Conservation (phyloP, 495 filamentous ascomycete genomes). For the Corynascus novoguineensis region DNA sequence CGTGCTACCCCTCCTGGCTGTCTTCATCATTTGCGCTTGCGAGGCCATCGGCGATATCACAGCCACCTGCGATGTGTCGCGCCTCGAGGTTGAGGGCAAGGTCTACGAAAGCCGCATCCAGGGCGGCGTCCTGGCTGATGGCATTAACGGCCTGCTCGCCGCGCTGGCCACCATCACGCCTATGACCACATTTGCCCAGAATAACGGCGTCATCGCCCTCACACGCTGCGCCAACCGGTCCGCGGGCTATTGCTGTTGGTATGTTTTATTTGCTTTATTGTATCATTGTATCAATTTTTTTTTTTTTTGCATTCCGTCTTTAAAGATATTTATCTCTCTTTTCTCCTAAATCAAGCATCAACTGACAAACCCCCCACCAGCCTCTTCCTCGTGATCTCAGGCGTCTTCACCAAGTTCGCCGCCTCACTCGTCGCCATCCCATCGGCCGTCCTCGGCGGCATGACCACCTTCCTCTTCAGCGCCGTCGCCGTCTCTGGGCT, state of each 20-base stretch:
- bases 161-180: slow-evolving; percentile 80
- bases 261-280: too few species aligned
- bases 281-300: too few species aligned
- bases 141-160: slow-evolving; percentile 74
- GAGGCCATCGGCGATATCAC: slow-evolving; percentile 83
- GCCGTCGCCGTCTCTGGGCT: slow-evolving; percentile 82
- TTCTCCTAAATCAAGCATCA: neutral
- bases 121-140: slow-evolving; percentile 80
- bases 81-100: slow-evolving; percentile 71
- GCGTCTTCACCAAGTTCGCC: slow-evolving; percentile 89
- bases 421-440: slow-evolving; percentile 82
- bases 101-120: slow-evolving; percentile 87
- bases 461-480: slow-evolving; percentile 89
- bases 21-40: slow-evolving; percentile 84
- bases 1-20: slow-evolving; percentile 74
- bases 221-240: slow-evolving; percentile 85
- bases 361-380: slow-evolving; percentile 33
- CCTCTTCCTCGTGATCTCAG: slow-evolving; percentile 82
- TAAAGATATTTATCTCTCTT: neutral
- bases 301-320: too few species aligned
- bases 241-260: slow-evolving; percentile 67
- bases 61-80: slow-evolving; percentile 74
- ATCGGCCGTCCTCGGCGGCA: slow-evolving; percentile 73
- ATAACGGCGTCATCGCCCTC: slow-evolving; percentile 87
- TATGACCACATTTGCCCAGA: slow-evolving; percentile 73